Base-by-base conservation (phyloP, 768 basidiomycete genomes). In the Serendipita sp. region DNA sequence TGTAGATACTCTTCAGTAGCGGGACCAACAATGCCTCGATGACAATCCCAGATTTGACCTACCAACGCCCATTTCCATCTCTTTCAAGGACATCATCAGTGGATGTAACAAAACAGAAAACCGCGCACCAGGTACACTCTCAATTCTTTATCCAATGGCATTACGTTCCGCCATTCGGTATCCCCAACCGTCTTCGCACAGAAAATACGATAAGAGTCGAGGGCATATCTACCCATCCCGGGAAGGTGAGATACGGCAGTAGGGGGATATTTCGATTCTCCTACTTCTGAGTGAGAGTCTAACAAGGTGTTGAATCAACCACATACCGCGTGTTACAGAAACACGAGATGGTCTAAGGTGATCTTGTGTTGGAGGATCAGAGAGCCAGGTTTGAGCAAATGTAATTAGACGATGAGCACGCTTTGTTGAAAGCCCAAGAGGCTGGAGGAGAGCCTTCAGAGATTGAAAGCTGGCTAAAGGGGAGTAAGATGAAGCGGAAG, bases 121-220 rank as follows among this genome's bases (percentile, higher is more conserved):
- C 62, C 7, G 47, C 83, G 67, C 67, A 86, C 88, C 71, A 89
- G 69, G 69, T 85, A 88, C 63, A 79, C 78, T 44, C 83, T 73
- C 30, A 90, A 76, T 65, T 87, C 84, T 73, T 89, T 89, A 70
- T 90, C 87, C 34, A 67, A 70, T 0, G 88, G 86, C 69, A 77
- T 74, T 13, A 88, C 85, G 0, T 68, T 64, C 69, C 82, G 81
- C 88, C 87, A 89, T 64, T 82, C 82, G 10, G 78, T 76, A 8
- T 65, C 69, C 10, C 72, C 73, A 48, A 74, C 68, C 64, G 73
- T 64, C 67, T 73, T 64, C 45, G 44, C 65, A 66, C 81, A 86
- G 72, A 86, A 89, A 18, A 89, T 87, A 45, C 85, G 79, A 69
- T 87, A 86, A 3, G 85, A 88, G 70, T 89, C 88, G 1, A 86